Evolutionary conservation across 768 basidiomycete species (phyloP).

Genomic region (Termitomyces eurrhizus): DNA sequence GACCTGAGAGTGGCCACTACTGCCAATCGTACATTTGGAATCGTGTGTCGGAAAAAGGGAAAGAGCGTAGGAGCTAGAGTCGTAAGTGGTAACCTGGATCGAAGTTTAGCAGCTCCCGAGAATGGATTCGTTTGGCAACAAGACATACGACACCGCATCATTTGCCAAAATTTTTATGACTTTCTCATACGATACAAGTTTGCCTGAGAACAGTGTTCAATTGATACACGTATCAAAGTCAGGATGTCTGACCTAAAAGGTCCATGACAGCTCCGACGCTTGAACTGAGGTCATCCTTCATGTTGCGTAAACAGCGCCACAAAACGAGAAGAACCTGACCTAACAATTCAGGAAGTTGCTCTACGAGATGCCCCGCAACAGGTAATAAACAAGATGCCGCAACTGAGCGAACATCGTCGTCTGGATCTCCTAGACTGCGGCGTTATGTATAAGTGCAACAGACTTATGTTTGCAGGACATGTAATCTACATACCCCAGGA

Average conservation of each 20-base stretch:
- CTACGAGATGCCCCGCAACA: slow-evolving; percentile 78
- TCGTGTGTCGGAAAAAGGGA: slow-evolving; percentile 97
- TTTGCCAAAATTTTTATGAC: slow-evolving; percentile 76
- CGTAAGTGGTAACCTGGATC: slow-evolving; percentile 71
- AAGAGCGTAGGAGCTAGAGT: slow-evolving; percentile 83
- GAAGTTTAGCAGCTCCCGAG: background rate
- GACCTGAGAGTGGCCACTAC: slow-evolving; percentile 86
- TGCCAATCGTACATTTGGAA: slow-evolving; percentile 86
- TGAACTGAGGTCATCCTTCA: slow-evolving; percentile 96
- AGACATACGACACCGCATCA: slow-evolving; percentile 61
- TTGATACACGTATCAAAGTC: background rate
- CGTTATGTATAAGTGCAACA: slow-evolving; percentile 1
- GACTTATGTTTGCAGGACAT: background rate
- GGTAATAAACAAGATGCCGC: slow-evolving; percentile 91
- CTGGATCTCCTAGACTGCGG: slow-evolving; percentile 76
- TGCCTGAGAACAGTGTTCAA: slow-evolving; percentile 44
- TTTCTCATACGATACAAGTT: slow-evolving; percentile 72
- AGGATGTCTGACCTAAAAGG: slow-evolving; percentile 62
- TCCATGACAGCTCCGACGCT: slow-evolving; percentile 98
- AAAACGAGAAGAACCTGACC: slow-evolving; percentile 75
- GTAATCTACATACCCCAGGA: slow-evolving; percentile 70
- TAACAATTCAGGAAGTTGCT: slow-evolving; percentile 67
- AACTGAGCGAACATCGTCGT: slow-evolving; percentile 95
- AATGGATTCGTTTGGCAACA: background rate
- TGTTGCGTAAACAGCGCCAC: slow-evolving; percentile 86